These are phyloP conservation scores for Rubus parviflorus DNA, from an alignment of 306 rosid genomes.

Conservation along the genomic window DNA sequence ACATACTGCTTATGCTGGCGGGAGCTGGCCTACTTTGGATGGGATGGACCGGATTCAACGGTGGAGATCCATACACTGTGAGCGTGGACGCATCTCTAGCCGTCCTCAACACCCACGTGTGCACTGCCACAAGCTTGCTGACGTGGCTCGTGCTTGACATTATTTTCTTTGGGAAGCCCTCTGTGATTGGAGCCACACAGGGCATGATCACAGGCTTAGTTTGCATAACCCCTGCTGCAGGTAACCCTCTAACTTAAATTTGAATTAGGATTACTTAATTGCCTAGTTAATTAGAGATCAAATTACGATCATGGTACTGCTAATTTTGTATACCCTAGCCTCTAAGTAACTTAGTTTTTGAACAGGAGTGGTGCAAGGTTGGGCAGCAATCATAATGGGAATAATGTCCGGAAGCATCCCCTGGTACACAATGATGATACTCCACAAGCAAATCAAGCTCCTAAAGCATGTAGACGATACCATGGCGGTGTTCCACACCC, in stretches of 20 bases:
- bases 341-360: background rate
- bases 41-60: constrained; percentile 59
- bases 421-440: constrained; percentile 65
- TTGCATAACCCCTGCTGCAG: constrained; percentile 51
- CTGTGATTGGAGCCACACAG: constrained; percentile 53
- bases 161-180: constrained; percentile 43
- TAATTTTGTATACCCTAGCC: no score
- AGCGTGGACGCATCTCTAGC: constrained; percentile 49
- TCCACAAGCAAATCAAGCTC: constrained; percentile 35
- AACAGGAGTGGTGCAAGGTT: constrained; percentile 58
- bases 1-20: constrained; percentile 44
- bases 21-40: constrained; percentile 56
- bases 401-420: constrained; percentile 50
- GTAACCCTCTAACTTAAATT: background rate
- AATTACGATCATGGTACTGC: no score
- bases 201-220: constrained; percentile 54
- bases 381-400: constrained; percentile 58
- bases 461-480: constrained; percentile 48
- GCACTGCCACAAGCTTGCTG: constrained; percentile 45
- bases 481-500: constrained; percentile 52
- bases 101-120: constrained; percentile 52
- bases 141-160: constrained; percentile 51
- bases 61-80: constrained; percentile 49
- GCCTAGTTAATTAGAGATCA: no score
- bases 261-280: no score